phyloP scores from a whole-genome alignment of 805 yeast genomes.

The Saturnispora sekii region DNA sequence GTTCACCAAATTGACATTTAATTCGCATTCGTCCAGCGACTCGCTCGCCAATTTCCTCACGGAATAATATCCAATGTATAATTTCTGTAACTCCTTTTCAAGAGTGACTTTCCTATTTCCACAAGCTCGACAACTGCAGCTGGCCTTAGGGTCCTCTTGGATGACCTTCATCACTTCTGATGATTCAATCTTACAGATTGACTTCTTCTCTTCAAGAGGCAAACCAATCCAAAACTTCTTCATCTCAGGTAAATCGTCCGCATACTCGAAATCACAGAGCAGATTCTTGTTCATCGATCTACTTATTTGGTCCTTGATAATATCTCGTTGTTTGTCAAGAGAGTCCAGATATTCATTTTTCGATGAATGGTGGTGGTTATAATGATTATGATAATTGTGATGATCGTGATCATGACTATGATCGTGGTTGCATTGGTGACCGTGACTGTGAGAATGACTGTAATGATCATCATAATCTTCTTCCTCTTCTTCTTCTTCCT shows the following conservation, averaged over 20 bases:
- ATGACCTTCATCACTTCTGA: constrained; percentile 58
- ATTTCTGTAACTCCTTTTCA: constrained; percentile 65
- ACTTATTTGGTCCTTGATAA: constrained; percentile 15
- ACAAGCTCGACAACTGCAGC: constrained; percentile 69
- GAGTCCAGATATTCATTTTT: constrained; percentile 3
- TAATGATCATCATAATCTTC: constrained; percentile 11
- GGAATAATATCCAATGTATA: constrained; percentile 60
- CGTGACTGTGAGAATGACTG: constrained; percentile 13
- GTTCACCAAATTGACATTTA: constrained; percentile 20
- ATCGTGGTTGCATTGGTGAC: constrained; percentile 1
- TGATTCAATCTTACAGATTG: constrained; percentile 57
- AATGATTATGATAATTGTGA: constrained; percentile 11
- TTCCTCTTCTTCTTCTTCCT: neutral
- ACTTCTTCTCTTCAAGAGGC: constrained; percentile 47
- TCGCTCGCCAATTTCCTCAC: constrained; percentile 27
- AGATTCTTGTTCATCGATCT: constrained; percentile 18
- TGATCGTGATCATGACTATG: constrained; percentile 11
- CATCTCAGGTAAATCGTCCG: constrained; percentile 43
- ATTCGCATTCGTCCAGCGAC: constrained; percentile 30
- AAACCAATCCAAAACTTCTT: constrained; percentile 59
- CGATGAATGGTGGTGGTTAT: constrained; percentile 8
- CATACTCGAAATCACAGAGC: constrained; percentile 28
- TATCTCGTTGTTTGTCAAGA: constrained; percentile 15
- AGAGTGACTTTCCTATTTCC: constrained; percentile 63
- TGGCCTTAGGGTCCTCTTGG: constrained; percentile 45